phyloP scores from a whole-genome alignment of 495 filamentous ascomycete species.

The Podospora didyma region DNA sequence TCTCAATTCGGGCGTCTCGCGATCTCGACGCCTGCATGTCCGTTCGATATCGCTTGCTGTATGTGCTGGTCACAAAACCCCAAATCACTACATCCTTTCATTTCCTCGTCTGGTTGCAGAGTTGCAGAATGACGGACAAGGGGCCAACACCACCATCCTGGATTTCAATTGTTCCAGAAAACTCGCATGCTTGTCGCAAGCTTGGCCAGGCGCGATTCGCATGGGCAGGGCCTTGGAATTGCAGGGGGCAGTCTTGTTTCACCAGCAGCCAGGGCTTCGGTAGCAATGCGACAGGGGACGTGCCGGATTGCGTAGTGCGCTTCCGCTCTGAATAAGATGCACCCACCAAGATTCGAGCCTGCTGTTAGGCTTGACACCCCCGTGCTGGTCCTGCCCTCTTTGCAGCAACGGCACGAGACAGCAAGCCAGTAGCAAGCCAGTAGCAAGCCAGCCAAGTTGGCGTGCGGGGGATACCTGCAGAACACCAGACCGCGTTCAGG shows the following conservation, averaged over 20 bases:
- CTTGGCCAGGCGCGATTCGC: constrained; percentile 23
- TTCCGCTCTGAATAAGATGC: constrained; percentile 16
- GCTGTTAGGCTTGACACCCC: constrained; percentile 5
- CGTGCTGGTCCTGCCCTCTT: constrained; percentile 10
- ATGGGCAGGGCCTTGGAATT: constrained; percentile 28
- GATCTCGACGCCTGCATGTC: too few species aligned
- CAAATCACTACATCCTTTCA: neutral
- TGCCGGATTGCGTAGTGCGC: constrained; percentile 27
- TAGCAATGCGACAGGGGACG: constrained; percentile 29
- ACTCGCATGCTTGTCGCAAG: constrained; percentile 28
- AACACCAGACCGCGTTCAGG: constrained; percentile 7
- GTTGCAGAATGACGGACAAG: constrained; percentile 10
- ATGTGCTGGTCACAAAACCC: too few species aligned
- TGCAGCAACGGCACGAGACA: constrained; percentile 8
- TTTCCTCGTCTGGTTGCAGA: constrained; percentile 13
- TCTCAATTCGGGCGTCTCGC: too few species aligned
- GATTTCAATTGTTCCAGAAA: constrained; percentile 36
- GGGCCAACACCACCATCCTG: constrained; percentile 14
- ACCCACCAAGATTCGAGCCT: constrained; percentile 11
- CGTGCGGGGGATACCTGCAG: constrained; percentile 21
- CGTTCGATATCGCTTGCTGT: too few species aligned
- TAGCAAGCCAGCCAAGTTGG: constrained; percentile 21
- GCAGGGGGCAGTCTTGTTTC: constrained; percentile 36
- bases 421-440: constrained; percentile 8
- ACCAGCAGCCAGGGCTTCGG: constrained; percentile 33